Conservation (phyloP, 2,329 filamentous ascomycete genomes). For the Camptophora hylomeconis region DNA sequence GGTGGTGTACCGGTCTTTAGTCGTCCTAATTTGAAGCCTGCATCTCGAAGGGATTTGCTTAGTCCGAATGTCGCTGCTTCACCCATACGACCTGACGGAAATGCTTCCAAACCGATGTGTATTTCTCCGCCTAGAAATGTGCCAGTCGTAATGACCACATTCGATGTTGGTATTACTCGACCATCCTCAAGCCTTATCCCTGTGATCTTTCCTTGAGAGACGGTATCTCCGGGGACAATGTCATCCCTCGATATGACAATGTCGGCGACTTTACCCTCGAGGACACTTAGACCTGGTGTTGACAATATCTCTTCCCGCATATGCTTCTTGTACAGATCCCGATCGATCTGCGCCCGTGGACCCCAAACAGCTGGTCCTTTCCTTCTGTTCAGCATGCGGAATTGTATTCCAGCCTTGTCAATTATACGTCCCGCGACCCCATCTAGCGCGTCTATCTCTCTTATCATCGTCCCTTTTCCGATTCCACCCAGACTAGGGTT, state of each 20-base stretch:
- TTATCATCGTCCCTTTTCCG: conserved; percentile 89
- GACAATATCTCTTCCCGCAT: conserved; percentile 75
- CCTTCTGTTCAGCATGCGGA: conserved; percentile 71
- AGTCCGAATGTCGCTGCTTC: conserved; percentile 87
- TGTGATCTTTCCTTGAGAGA: conserved; percentile 57
- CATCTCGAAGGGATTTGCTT: conserved; percentile 77
- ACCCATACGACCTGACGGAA: conserved; percentile 80
- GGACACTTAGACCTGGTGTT: conserved; percentile 66
- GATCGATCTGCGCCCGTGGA: conserved; percentile 88
- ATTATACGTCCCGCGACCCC: conserved; percentile 78
- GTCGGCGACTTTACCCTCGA: conserved; percentile 82
- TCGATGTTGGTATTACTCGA: conserved; percentile 63
- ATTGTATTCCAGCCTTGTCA: conserved; percentile 91
- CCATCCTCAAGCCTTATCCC: conserved; percentile 82
- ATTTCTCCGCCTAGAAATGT: conserved; percentile 95
- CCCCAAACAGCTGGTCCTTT: conserved; percentile 97
- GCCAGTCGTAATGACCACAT: conserved; percentile 88
- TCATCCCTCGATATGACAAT: conserved; percentile 58
- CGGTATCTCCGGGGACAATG: conserved; percentile 28
- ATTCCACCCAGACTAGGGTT: conserved; percentile 98
- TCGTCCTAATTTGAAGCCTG: conserved; percentile 78
- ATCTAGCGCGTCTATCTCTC: conserved; percentile 89
- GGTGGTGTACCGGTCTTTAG: conserved; percentile 95
- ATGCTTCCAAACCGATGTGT: conserved; percentile 77
- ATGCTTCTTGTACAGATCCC: conserved; percentile 72